Conservation (phyloP, 345 rosid species). For the Linum trigynum region DNA sequence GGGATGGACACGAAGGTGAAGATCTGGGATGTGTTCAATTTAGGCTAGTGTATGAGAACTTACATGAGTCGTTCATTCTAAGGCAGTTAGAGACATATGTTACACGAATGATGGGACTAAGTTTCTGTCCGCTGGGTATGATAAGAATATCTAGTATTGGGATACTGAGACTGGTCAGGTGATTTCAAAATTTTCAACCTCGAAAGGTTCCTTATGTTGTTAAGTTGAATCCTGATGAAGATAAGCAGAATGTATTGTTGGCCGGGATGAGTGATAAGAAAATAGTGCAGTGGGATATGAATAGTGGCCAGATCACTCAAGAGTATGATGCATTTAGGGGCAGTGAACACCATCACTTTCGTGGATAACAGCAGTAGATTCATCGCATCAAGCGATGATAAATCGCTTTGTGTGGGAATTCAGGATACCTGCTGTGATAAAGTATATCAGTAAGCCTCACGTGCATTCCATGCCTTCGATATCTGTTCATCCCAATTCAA, state of each 20-base stretch:
- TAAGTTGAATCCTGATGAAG: conserved; percentile 86
- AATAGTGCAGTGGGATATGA: conserved; percentile 99
- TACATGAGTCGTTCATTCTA: conserved; percentile 80
- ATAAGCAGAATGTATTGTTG: conserved; percentile 86
- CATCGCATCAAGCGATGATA: conserved; percentile 96
- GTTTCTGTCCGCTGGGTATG: conserved; percentile 89
- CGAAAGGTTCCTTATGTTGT: conserved; percentile 93
- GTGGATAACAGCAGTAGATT: conserved; percentile 92
- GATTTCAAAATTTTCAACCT: conserved; percentile 71
- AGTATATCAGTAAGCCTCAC: conserved; percentile 98
- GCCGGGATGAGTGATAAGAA: conserved; percentile 99
- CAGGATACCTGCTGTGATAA: conserved; percentile 94
- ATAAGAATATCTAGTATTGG: conserved; percentile 95
- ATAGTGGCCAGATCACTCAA: conserved; percentile 75
- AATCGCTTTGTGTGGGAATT: conserved; percentile 99
- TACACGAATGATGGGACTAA: conserved; percentile 91
- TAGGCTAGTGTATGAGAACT: conserved; percentile 96
- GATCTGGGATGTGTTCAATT: conserved; percentile 98
- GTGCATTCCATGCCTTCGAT: conserved; percentile 99
- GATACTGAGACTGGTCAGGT: conserved; percentile 95
- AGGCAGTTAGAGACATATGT: conserved; percentile 90
- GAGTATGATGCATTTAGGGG: conserved; percentile 59
- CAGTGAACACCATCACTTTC: conserved; percentile 92
- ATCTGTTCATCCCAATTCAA: conserved; percentile 77
- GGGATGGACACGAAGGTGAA: conserved; percentile 95